A percentile compares a stretch with the other conserved stretches of the same genome.
phyloP scores from a whole-genome alignment of 164 flowering plant species.

The Hamamelis virginiana region DNA sequence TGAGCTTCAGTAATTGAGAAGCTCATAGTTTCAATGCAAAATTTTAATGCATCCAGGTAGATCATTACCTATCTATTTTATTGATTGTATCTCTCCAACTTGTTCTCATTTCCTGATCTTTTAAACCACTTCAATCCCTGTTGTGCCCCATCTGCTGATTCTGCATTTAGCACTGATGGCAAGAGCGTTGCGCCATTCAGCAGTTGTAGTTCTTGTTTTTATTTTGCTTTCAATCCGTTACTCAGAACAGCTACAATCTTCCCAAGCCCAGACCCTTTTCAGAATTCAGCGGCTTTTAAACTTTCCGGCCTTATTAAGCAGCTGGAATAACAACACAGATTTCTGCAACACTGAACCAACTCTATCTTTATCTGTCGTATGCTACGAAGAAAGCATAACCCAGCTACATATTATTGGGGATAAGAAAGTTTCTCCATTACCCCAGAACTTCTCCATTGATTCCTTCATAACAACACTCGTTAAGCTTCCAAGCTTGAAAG shows the following conservation, averaged over 20 bases:
- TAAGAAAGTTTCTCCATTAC: constrained; percentile 41
- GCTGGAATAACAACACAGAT: constrained; percentile 69
- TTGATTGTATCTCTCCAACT: constrained; percentile 3
- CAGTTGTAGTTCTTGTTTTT: constrained; percentile 22
- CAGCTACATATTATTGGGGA: constrained; percentile 78
- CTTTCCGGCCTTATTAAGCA: constrained; percentile 52
- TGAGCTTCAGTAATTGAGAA: background rate
- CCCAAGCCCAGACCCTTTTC: constrained; percentile 66
- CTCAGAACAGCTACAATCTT: constrained; percentile 57
- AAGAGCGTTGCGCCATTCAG: constrained; percentile 9
- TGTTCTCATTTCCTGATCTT: background rate
- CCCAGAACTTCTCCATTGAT: constrained; percentile 68
- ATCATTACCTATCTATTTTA: background rate
- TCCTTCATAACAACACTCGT: constrained; percentile 70
- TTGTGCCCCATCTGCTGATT: background rate
- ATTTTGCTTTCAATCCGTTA: constrained; percentile 26
- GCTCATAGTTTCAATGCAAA: background rate
- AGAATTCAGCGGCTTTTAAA: constrained; percentile 57
- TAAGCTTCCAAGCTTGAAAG: constrained; percentile 69
- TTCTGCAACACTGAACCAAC: constrained; percentile 72
- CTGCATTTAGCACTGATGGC: constrained; percentile 19
- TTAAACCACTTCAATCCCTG: background rate
- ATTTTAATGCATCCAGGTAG: background rate
- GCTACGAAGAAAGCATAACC: constrained; percentile 77
- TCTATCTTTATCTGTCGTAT: constrained; percentile 62